phyloP scores from a whole-genome alignment of 495 filamentous ascomycete species.

The Penicillium salamii region DNA sequence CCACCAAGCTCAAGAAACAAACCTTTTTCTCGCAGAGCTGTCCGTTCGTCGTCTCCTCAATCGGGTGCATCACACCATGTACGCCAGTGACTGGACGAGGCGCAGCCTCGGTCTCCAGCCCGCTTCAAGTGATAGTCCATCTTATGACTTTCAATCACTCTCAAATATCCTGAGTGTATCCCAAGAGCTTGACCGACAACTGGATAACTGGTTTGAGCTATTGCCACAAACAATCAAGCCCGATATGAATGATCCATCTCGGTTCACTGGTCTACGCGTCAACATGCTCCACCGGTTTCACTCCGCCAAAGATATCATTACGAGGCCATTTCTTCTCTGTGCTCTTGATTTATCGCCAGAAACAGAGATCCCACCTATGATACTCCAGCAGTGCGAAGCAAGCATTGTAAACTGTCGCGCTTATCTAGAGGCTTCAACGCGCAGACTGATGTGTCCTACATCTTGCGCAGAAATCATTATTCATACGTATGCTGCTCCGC shows the following conservation, averaged over 20 bases:
- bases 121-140: conserved; percentile 1
- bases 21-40: conserved; percentile 5
- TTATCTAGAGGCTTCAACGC: not conserved
- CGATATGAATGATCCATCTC: not conserved
- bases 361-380: not conserved
- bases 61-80: conserved; percentile 6
- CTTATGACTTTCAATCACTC: conserved; percentile 2
- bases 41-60: conserved; percentile 6
- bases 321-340: conserved; percentile 6
- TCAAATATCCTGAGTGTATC: conserved; percentile 3
- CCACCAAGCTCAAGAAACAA: not conserved
- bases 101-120: conserved; percentile 3
- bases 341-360: conserved; percentile 3
- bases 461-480: conserved; percentile 1
- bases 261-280: not conserved
- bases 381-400: conserved; percentile 1
- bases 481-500: not conserved
- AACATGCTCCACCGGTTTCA: conserved; percentile 7
- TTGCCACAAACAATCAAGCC: conserved; percentile 5
- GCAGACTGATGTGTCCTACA: not conserved
- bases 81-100: conserved; percentile 4
- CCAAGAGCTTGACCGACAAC: conserved; percentile 5
- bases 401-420: not conserved
- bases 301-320: conserved; percentile 7
- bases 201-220: conserved; percentile 1